Percentiles rank a stretch among this genome's conserved stretches.
Evolutionary conservation across 495 filamentous ascomycete species (phyloP).

Genomic region (Trichoderma parareesei): DNA sequence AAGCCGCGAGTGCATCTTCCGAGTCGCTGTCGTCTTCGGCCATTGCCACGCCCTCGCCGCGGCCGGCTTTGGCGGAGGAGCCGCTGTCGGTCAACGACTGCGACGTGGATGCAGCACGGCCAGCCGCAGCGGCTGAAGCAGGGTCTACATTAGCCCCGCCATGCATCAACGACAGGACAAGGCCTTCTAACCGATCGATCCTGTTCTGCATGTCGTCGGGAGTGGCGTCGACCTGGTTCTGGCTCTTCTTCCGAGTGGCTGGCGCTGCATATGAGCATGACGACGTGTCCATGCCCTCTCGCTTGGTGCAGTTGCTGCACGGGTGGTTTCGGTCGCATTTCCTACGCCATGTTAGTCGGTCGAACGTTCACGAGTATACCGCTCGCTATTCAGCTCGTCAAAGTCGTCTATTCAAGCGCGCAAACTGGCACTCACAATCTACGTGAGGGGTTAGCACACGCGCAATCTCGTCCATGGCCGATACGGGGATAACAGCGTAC

Average conservation of each 20-base stretch:
- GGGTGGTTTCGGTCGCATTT: conserved; percentile 93
- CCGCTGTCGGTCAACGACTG: conserved; percentile 54
- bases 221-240: conserved; percentile 50
- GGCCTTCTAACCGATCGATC: conserved; percentile 90
- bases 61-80: conserved; percentile 53
- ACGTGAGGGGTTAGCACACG: conserved; percentile 9
- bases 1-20: conserved; percentile 70
- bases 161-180: conserved; percentile 94
- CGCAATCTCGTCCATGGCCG: conserved; percentile 15
- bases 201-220: conserved; percentile 99
- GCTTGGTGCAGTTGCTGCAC: conserved; percentile 92
- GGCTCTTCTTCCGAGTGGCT: conserved; percentile 67
- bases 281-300: conserved; percentile 58
- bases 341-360: conserved; percentile 15
- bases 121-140: conserved; percentile 24
- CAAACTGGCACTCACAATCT: conserved; percentile 1
- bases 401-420: background rate
- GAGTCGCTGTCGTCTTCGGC: conserved; percentile 66
- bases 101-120: conserved; percentile 53
- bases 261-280: conserved; percentile 88
- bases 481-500: conserved; percentile 44
- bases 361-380: background rate
- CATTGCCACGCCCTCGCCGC: conserved; percentile 41
- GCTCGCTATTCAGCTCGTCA: conserved; percentile 14
- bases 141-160: conserved; percentile 55